These are phyloP conservation scores for Gossypium sturtianum DNA, from an alignment of 345 rosid genomes.

Conservation along the genomic window DNA sequence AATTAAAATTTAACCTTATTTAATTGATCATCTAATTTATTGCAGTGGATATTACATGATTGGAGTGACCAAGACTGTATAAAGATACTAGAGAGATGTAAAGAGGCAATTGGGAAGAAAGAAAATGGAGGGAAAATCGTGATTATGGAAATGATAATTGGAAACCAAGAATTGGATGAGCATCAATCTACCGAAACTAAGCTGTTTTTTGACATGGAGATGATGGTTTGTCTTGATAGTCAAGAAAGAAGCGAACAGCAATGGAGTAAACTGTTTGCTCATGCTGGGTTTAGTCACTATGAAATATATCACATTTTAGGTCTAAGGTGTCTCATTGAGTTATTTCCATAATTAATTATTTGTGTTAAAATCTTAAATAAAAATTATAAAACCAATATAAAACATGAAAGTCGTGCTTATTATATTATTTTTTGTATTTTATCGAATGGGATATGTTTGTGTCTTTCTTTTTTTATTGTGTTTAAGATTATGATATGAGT, in stretches of 20 bases:
- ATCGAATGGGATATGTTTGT: too few relatives aligned
- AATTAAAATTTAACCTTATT: not conserved
- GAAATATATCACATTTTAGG: not conserved
- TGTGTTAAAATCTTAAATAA: too few relatives aligned
- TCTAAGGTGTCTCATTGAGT: conserved; percentile 2
- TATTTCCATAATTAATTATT: conserved; percentile 7
- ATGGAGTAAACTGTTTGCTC: not conserved
- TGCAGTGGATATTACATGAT: conserved; percentile 29
- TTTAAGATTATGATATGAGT: too few relatives aligned
- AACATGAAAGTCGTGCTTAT: too few relatives aligned
- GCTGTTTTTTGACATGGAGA: conserved; percentile 8
- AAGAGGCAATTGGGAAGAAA: conserved; percentile 21
- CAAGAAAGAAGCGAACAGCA: not conserved
- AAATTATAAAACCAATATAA: too few relatives aligned
- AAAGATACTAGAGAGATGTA: conserved; percentile 33
- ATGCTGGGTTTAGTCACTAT: conserved; percentile 7
- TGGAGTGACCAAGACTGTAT: conserved; percentile 39
- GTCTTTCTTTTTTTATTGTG: too few relatives aligned
- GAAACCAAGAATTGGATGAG: not conserved
- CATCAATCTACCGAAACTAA: not conserved
- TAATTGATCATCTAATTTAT: not conserved
- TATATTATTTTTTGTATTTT: too few relatives aligned
- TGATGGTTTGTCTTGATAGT: conserved; percentile 14
- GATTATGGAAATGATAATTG: conserved; percentile 18
- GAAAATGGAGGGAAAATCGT: conserved; percentile 29